Evolutionary conservation across 345 rosid species (phyloP).

Genomic region (Citrus medica): DNA sequence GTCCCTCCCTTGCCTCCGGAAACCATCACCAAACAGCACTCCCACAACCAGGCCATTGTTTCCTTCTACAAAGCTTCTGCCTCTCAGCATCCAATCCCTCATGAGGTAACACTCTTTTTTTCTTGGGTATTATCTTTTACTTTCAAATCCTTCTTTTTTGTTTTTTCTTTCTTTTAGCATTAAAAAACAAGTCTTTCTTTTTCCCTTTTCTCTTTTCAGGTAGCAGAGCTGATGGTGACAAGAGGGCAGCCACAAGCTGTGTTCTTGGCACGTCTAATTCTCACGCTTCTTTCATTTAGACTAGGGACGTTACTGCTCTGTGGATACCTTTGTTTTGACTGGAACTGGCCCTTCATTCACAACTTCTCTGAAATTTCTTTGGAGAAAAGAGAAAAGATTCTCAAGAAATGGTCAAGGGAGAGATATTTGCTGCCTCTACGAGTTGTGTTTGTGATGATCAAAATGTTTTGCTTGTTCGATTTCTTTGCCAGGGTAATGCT

Average conservation of each 20-base stretch:
- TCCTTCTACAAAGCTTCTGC: constrained; percentile 52
- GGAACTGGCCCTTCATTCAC: constrained; percentile 67
- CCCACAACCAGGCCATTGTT: constrained; percentile 28
- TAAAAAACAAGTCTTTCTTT: not conserved
- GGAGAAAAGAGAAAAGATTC: constrained; percentile 53
- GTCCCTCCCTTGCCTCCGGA: constrained; percentile 51
- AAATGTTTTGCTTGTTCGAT: constrained; percentile 43
- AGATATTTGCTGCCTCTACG: constrained; percentile 40
- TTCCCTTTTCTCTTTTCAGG: constrained; percentile 31
- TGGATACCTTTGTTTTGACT: constrained; percentile 51
- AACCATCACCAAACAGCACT: constrained; percentile 9
- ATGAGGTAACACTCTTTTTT: constrained; percentile 43
- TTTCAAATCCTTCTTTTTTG: not conserved
- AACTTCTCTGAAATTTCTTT: constrained; percentile 58
- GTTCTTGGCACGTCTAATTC: constrained; percentile 30
- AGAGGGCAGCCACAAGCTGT: constrained; percentile 37
- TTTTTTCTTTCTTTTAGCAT: not conserved
- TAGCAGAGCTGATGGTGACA: constrained; percentile 56
- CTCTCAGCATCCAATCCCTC: constrained; percentile 52
- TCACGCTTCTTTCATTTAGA: constrained; percentile 57
- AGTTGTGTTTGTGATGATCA: constrained; percentile 45
- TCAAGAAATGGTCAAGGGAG: constrained; percentile 54
- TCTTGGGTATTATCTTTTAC: not conserved
- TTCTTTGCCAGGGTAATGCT: constrained; percentile 56
- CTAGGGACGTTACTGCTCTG: constrained; percentile 67